Percentiles rank a stretch among this genome's conserved stretches.
Conservation (phyloP, 2,329 filamentous ascomycete species). For the Cladophialophora exuberans region DNA sequence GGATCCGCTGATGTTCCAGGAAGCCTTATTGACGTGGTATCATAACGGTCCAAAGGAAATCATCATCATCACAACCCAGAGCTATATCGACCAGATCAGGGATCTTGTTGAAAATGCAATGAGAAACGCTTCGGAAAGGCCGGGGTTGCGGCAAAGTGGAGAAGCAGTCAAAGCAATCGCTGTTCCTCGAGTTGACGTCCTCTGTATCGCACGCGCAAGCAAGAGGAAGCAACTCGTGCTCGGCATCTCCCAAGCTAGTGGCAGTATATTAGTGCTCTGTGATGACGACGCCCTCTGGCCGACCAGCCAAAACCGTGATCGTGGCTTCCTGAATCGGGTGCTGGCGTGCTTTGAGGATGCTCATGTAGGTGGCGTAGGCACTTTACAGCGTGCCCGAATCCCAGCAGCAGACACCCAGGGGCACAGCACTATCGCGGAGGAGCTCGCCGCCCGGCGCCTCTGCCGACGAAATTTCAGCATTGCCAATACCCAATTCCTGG, state of each 20-base stretch:
- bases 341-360: not conserved
- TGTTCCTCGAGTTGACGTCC: not conserved
- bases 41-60: not conserved
- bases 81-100: not conserved
- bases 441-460: not conserved
- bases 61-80: not conserved
- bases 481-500: not conserved
- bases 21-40: not conserved
- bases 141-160: not conserved
- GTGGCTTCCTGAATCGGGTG: not conserved
- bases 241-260: not conserved
- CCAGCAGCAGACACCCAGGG: not conserved
- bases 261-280: not conserved
- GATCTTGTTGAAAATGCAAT: not conserved
- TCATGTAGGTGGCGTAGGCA: not conserved
- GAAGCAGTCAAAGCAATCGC: not conserved
- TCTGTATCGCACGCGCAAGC: not conserved
- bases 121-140: not conserved
- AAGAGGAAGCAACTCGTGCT: not conserved
- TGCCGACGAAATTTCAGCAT: not conserved
- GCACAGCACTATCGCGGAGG: not conserved
- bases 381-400: not conserved
- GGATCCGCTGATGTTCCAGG: not conserved
- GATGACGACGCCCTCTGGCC: not conserved
- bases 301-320: not conserved